Base-by-base conservation (phyloP, 306 rosid genomes). In the Rosa rugosa region DNA sequence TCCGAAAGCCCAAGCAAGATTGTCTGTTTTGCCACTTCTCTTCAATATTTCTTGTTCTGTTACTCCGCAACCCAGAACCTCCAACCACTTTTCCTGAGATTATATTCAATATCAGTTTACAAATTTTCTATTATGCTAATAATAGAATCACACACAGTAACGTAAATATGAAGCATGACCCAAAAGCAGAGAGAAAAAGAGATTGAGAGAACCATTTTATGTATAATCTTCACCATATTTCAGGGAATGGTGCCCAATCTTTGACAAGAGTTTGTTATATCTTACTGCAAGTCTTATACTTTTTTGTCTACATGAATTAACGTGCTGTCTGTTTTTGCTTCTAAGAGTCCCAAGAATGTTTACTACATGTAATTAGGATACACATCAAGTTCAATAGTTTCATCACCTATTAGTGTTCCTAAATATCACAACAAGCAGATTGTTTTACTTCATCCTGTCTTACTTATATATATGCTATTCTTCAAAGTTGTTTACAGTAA, bases 1-100 rank as follows among this genome's bases (percentile, higher is more conserved):
- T 80, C 99, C 99, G 25, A 96, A 96, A 80, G 99, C 99, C 98
- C 97, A 96, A 79, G 99, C 98, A 81, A 96, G 97, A 83, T 91
- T 90, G 81, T 85, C 60, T 54, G 85, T 51, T 83, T 87, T 90
- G 49, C 93, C 97, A 80, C 93, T 91, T 86, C 92, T 89, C 67
- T 77, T 89, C 77, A 96, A 85, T 84, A 96, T 96, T 78, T 96
- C 96, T 90, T 93, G 97, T 85, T 96, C 98, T 64, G 93, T 93
- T 87, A 93, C 99, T 75, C 99, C 98, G 75, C 99, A 90, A 72
- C 99, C 98, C 90, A 95, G 87, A 73, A 95, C 99, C 83, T 95
- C 99, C 81, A 95, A 68, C 98, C 98, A 95, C n/a, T 87, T 85
- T 54, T 88, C 99, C 99, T 95, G 88, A 60, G 41, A 77, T 63